phyloP scores from a whole-genome alignment of 352 stramenopile species.

The Peronospora tabacina region DNA sequence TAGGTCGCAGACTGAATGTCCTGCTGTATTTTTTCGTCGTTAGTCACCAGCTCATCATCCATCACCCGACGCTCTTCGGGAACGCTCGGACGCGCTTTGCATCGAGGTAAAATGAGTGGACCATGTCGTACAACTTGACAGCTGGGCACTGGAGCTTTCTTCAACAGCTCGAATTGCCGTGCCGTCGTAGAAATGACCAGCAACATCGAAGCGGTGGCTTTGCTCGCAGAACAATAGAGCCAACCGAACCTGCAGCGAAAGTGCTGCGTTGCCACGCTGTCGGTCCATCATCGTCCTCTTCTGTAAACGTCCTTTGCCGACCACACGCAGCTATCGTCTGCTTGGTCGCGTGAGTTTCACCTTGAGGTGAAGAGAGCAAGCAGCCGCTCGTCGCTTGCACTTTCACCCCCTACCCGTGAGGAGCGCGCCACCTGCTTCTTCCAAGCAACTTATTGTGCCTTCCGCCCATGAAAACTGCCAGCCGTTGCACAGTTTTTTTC shows the following conservation, averaged over 20 bases:
- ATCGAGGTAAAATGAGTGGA: constrained; percentile 21
- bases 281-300: neutral
- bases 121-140: constrained; percentile 8
- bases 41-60: neutral
- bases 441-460: constrained; percentile 11
- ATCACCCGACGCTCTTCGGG: constrained; percentile 19
- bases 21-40: constrained; percentile 14
- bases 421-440: constrained; percentile 19
- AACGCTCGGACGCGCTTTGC: constrained; percentile 21
- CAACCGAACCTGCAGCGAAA: constrained; percentile 9
- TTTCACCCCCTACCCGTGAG: constrained; percentile 7
- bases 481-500: constrained; percentile 21
- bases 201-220: neutral
- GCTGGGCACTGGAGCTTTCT: constrained; percentile 9
- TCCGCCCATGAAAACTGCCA: constrained; percentile 19
- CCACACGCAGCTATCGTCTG: constrained; percentile 19
- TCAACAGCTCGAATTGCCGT: constrained; percentile 4
- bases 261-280: constrained; percentile 5
- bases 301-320: neutral
- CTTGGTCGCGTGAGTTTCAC: constrained; percentile 12
- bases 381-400: constrained; percentile 17
- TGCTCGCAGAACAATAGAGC: constrained; percentile 14
- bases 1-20: constrained; percentile 16
- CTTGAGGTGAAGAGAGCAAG: constrained; percentile 12
- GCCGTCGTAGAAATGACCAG: constrained; percentile 15